A percentile compares a stretch with the other conserved stretches of the same genome.
phyloP scores from a whole-genome alignment of 2,329 filamentous ascomycete genomes.

The Penicillium glabrum region DNA sequence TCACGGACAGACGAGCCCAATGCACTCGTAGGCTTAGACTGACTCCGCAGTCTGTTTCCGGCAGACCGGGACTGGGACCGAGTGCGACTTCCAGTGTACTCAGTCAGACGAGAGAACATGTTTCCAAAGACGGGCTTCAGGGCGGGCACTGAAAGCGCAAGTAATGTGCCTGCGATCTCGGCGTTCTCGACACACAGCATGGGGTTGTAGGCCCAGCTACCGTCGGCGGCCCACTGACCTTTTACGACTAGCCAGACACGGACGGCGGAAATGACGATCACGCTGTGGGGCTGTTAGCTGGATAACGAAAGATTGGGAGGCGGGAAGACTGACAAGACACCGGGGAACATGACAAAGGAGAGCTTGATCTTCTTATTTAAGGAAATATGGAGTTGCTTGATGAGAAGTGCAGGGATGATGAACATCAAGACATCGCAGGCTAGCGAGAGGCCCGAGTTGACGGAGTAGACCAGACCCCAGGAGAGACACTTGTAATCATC shows the following conservation, averaged over 20 bases:
- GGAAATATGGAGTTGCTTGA: slow-evolving; percentile 48
- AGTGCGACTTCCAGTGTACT: slow-evolving; percentile 23
- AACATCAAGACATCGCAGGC: slow-evolving; percentile 54
- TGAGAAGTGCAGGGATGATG: slow-evolving; percentile 51
- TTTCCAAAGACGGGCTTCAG: slow-evolving; percentile 49
- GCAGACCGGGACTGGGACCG: slow-evolving; percentile 18
- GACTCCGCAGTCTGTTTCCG: slow-evolving; percentile 10
- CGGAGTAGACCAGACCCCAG: slow-evolving; percentile 55
- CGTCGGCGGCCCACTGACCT: slow-evolving; percentile 48
- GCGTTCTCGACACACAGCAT: slow-evolving; percentile 52
- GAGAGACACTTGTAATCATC: slow-evolving; percentile 47
- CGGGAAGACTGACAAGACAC: slow-evolving; percentile 42
- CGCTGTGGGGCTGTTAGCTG: slow-evolving; percentile 31
- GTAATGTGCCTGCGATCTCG: slow-evolving; percentile 52
- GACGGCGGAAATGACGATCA: slow-evolving; percentile 50
- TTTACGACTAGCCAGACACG: slow-evolving; percentile 50
- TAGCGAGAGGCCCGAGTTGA: slow-evolving; percentile 52
- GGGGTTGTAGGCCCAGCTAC: slow-evolving; percentile 54
- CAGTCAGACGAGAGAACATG: slow-evolving; percentile 21
- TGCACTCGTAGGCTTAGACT: slow-evolving; percentile 18
- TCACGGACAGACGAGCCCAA: slow-evolving; percentile 15
- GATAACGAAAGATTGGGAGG: no score
- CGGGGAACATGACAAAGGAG: slow-evolving; percentile 50
- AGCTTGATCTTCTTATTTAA: slow-evolving; percentile 50
- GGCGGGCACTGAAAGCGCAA: slow-evolving; percentile 53